Evolutionary conservation across 257 asterid species (phyloP), one percentile per base, ranked within the genome.

Genomic region (Misopates orontium): DNA sequence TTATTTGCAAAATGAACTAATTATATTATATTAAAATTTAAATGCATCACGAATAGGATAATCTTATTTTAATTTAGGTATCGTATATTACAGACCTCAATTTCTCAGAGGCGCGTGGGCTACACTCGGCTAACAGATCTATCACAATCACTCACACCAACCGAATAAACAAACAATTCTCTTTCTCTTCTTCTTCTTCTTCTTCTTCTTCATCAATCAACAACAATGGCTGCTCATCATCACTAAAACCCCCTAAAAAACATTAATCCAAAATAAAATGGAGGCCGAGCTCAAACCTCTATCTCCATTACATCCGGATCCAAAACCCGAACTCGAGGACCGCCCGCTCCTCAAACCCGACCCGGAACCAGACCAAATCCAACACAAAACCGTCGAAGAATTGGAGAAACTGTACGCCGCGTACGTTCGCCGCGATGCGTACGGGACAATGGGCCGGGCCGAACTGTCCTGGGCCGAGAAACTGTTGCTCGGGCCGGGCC

Each of bases 381-480:
- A 62, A 25, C 56, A 4, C 65, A 69, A 57, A 0, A 79, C 68
- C 76, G 61, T 85, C 18, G 97, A 84, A 16, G 97, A 90, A 73
- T 71, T 90, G 69, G 95, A 93, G 82, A 82, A 75, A 65, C 84
- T 83, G 75, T 93, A 69, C 73, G 92, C 92, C 0, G 86, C 99
- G 0, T 90, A 48, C 44, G 96, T 84, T 8, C 77, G 99, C 67
- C 78, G 71, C 68, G 99, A 93, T 50, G 82, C 77, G 65, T 93
- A 87, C 62, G 99, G 99, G 4, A 49, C 73, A 15, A 80, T 83
- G 96, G 99, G 99, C 36, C 74, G 79, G 17, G 97, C 86, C 28
- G 81, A 75, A 48, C 66, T 93, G 65, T 82, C 95, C 0, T 85
- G 80, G 85, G 22, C 64, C 23, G 95, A 88, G 75, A 86, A 81